Percentiles rank a stretch among this genome's conserved stretches.
Conservation (phyloP, 192 early-diverging fungal species). For the Coemansia sp. region DNA sequence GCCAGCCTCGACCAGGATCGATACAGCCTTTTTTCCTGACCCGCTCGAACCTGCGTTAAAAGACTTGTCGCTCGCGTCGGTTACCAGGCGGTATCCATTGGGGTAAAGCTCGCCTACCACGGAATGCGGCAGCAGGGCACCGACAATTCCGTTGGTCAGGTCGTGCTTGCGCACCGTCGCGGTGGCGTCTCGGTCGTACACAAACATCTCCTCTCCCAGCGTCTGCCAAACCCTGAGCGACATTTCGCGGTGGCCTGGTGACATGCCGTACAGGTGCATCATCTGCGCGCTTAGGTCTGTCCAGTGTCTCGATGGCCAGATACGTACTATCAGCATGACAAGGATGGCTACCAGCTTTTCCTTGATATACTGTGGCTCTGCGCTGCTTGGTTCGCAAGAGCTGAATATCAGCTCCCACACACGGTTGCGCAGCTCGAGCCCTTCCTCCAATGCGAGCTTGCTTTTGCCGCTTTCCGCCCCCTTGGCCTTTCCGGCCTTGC, state of each 20-base stretch:
- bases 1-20: constrained; percentile 27
- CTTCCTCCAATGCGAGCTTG: not conserved
- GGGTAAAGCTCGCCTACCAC: constrained; percentile 34
- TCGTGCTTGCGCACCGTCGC: constrained; percentile 32
- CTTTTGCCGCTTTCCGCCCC: constrained; percentile 1
- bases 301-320: constrained; percentile 38
- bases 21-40: constrained; percentile 10
- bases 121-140: constrained; percentile 24
- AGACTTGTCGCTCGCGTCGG: constrained; percentile 1
- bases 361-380: constrained; percentile 20
- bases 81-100: constrained; percentile 25
- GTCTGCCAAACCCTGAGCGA: constrained; percentile 38
- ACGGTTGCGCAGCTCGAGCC: constrained; percentile 8
- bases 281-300: constrained; percentile 28
- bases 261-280: constrained; percentile 17
- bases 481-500: not conserved
- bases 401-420: constrained; percentile 17
- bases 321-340: constrained; percentile 26
- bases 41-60: not conserved
- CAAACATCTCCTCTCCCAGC: constrained; percentile 47
- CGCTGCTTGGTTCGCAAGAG: not conserved
- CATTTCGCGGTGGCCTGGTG: constrained; percentile 14
- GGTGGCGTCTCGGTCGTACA: constrained; percentile 34
- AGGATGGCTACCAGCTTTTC: constrained; percentile 40
- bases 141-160: constrained; percentile 38